Percentiles rank a stretch among this genome's conserved stretches.
phyloP scores from a whole-genome alignment of 2,329 filamentous ascomycete species.

The Cytospora schulzeri region DNA sequence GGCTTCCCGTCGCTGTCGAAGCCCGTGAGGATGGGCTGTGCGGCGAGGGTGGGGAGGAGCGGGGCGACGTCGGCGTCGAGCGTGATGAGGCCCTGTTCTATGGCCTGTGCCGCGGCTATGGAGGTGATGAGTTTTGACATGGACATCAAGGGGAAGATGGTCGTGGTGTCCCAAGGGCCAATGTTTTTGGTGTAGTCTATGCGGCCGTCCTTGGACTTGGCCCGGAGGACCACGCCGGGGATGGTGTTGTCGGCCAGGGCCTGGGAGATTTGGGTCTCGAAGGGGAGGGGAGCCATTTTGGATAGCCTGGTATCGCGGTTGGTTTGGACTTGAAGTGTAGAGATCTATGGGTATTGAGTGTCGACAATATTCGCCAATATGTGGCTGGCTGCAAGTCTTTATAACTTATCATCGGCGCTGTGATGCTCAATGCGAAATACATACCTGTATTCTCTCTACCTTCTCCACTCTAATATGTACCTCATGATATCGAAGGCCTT shows the following conservation, averaged over 20 bases:
- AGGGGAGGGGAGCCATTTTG: neutral
- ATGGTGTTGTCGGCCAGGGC: conserved; percentile 12
- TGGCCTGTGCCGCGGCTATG: conserved; percentile 40
- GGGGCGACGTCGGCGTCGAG: conserved; percentile 40
- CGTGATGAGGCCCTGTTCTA: conserved; percentile 37
- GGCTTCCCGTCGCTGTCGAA: conserved; percentile 41
- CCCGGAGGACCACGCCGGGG: conserved; percentile 17
- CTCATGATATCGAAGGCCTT: too few relatives aligned
- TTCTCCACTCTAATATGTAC: too few relatives aligned
- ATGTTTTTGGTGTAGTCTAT: conserved; percentile 8
- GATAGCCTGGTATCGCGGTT: neutral
- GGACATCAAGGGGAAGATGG: conserved; percentile 35
- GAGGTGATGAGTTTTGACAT: conserved; percentile 43
- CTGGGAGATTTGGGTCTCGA: conserved; percentile 10
- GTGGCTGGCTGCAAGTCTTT: too few relatives aligned
- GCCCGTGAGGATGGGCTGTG: conserved; percentile 37
- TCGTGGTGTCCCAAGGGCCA: conserved; percentile 7
- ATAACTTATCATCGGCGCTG: too few relatives aligned
- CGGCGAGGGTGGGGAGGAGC: conserved; percentile 37
- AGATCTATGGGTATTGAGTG: too few relatives aligned
- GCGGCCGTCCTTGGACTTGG: conserved; percentile 8
- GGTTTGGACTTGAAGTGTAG: neutral
- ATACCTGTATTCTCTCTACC: too few relatives aligned
- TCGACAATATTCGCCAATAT: too few relatives aligned
- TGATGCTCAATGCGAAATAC: too few relatives aligned